Percentiles rank a stretch among this genome's conserved stretches.
Evolutionary conservation across 2,329 filamentous ascomycete genomes (phyloP).

Genomic region (Sclerotinia spermophila): DNA sequence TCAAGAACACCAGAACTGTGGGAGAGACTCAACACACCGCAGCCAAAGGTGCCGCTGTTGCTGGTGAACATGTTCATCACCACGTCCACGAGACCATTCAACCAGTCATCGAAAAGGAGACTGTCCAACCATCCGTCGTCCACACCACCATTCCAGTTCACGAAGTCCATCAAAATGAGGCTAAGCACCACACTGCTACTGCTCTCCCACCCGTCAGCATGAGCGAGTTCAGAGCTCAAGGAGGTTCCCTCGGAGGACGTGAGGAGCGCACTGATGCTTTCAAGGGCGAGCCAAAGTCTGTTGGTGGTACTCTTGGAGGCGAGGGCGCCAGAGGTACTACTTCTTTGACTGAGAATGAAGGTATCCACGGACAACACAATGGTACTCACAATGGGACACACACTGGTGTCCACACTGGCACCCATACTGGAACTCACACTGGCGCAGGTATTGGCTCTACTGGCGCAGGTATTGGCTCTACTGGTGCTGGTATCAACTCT

Average conservation of each 20-base stretch:
- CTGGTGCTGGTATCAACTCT: conserved; percentile 6
- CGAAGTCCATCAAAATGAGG: conserved; percentile 64
- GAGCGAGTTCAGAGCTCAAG: conserved; percentile 56
- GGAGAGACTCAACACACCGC: conserved; percentile 48
- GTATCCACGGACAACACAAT: conserved; percentile 17
- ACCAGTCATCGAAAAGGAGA: conserved; percentile 67
- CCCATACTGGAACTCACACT: too few relatives aligned
- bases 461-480: conserved; percentile 15
- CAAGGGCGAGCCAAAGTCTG: conserved; percentile 55
- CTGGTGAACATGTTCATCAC: conserved; percentile 62
- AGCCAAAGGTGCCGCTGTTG: conserved; percentile 46
- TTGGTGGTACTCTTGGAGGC: conserved; percentile 37
- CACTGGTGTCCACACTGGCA: background rate
- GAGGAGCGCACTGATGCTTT: conserved; percentile 57
- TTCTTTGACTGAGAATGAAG: conserved; percentile 31
- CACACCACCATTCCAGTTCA: conserved; percentile 72
- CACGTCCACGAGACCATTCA: conserved; percentile 52
- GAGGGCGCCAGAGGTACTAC: conserved; percentile 31
- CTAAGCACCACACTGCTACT: conserved; percentile 63
- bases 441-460: conserved; percentile 9
- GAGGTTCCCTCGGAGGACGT: conserved; percentile 51
- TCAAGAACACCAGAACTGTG: conserved; percentile 48
- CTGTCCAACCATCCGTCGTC: conserved; percentile 61
- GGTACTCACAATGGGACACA: conserved; percentile 5
- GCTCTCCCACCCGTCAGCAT: conserved; percentile 62